Evolutionary conservation across 192 early-diverging fungal genomes (phyloP).

Genomic region (Phycomyces blakesleeanus): DNA sequence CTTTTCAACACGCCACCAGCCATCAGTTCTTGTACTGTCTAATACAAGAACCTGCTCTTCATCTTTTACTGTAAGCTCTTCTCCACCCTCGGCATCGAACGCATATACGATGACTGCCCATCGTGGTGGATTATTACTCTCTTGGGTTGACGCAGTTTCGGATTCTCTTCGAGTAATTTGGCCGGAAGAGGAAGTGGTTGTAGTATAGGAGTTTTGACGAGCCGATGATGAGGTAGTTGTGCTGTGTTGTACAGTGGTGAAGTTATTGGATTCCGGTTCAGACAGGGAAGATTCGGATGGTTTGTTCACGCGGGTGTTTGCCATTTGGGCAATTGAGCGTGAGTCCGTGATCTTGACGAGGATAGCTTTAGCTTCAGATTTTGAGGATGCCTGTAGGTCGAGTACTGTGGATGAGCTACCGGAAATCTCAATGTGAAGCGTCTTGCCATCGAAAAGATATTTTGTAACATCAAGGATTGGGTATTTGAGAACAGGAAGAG

Average conservation of each 20-base stretch:
- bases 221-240: neutral
- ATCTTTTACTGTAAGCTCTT: slow-evolving; percentile 84
- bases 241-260: no score
- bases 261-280: no score
- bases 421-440: slow-evolving; percentile 59
- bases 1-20: slow-evolving; percentile 84
- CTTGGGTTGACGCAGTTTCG: slow-evolving; percentile 16
- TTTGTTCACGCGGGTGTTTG: slow-evolving; percentile 12
- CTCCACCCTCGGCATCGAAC: slow-evolving; percentile 77
- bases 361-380: slow-evolving; percentile 65
- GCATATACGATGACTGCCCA: slow-evolving; percentile 66
- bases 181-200: neutral
- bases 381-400: slow-evolving; percentile 60
- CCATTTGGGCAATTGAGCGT: slow-evolving; percentile 44
- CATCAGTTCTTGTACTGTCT: slow-evolving; percentile 74
- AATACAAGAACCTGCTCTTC: slow-evolving; percentile 81
- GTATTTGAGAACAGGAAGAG: slow-evolving; percentile 56
- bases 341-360: slow-evolving; percentile 58
- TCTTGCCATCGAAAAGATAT: slow-evolving; percentile 60
- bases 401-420: slow-evolving; percentile 51
- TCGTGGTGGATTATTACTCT: slow-evolving; percentile 21
- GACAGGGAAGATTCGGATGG: slow-evolving; percentile 26
- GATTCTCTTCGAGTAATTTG: slow-evolving; percentile 18
- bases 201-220: slow-evolving; percentile 7
- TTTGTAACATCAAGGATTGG: slow-evolving; percentile 56